phyloP scores from a whole-genome alignment of 1,284 basidiomycete genomes.

The Mrakiaceae sp. region DNA sequence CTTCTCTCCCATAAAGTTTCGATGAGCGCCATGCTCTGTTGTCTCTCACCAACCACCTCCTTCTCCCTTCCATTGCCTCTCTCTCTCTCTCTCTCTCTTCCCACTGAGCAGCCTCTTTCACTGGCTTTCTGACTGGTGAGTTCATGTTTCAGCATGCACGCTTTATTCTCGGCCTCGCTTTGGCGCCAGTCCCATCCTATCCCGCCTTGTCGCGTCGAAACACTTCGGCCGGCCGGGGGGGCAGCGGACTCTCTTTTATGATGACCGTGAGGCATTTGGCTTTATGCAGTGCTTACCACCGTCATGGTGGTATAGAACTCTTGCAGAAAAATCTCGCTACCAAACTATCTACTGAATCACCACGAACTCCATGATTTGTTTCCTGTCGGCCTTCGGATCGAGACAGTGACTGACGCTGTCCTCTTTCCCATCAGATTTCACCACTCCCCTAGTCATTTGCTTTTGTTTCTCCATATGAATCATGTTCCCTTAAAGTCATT shows the following conservation, averaged over 20 bases:
- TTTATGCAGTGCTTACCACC: not conserved
- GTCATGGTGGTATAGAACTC: too few species aligned
- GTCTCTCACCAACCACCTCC: not conserved
- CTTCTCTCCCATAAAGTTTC: not conserved
- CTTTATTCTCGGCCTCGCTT: not conserved
- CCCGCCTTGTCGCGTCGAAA: not conserved
- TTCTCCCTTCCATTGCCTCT: not conserved
- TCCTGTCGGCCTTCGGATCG: too few species aligned
- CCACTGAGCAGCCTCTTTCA: not conserved
- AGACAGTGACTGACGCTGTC: too few species aligned
- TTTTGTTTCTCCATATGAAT: too few species aligned
- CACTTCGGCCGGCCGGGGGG: not conserved
- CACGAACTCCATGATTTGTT: too few species aligned
- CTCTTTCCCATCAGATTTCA: too few species aligned
- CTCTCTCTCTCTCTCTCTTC: not conserved
- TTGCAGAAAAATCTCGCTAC: too few species aligned
- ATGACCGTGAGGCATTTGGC: constrained; percentile 15
- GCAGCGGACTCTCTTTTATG: not conserved
- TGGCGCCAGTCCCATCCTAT: not conserved
- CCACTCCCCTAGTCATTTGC: too few species aligned
- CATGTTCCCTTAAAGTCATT: too few species aligned
- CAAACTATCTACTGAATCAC: too few species aligned
- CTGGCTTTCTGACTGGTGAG: too few species aligned
- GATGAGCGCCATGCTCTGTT: not conserved
- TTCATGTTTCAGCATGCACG: not conserved